Evolutionary conservation across 1,284 basidiomycete species (phyloP), one percentile per base, ranked within the genome.

Genomic region (Pulveroboletus sp.): DNA sequence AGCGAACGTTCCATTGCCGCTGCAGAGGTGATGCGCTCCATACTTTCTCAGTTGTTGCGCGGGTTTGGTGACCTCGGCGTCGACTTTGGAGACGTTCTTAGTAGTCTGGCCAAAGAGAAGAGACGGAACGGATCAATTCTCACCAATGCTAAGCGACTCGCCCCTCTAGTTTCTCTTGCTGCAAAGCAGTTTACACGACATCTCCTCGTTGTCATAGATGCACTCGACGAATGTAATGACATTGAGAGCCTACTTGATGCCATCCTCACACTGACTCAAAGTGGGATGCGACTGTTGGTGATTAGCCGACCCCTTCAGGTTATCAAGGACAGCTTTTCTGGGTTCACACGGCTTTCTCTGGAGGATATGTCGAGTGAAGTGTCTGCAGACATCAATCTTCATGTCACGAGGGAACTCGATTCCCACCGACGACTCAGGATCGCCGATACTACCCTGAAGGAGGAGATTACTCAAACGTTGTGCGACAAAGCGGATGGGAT

Each of bases 341-440:
- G 7, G 1, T 24, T 44, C 25, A 8, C 45, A 2, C 49, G 31
- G 5, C 35, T 63, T 17, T n/a, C 25, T 3, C 42, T 64, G 52
- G 43, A 65, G 1, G 4, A 2, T 0, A 62, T 59, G 61, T 35
- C 35, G 6, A 28, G 35, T 15, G 51, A 39, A 2, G 28, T 62
- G 2, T 31, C 15, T 1, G 25, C 17, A 0, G 60, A 62, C 20
- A 61, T 62, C 12, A 24, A 5, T 26, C 11, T 62, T 4, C 58
- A 62, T 3, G 29, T 62, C 9, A 31, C 11, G 8, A 62, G 40
- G 28, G 58, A 36, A 14, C 14, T 62, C 5, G 58, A 64, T 11
- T 62, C 61, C 20, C 53, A 62, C 8, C 58, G 47, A 1, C 53
- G 58, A 1, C 33, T 62, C 3, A 38, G 62, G 14, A 35, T 29